A percentile compares a stretch with the other conserved stretches of the same genome.
Conservation (phyloP, 176 grass and related monocot species). For the Rhynchospora tenuis region DNA sequence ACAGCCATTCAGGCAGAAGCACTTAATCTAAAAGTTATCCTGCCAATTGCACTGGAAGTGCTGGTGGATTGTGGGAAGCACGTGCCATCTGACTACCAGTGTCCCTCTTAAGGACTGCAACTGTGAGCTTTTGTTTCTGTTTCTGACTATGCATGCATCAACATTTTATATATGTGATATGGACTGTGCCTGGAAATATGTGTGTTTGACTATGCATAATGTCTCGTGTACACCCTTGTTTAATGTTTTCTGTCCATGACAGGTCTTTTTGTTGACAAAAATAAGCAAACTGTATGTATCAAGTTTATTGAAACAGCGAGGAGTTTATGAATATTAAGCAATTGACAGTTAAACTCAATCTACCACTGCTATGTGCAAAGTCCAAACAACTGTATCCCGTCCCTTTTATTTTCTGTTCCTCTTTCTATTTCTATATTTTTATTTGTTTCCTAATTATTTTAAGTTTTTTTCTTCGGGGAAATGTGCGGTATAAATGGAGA, state of each 20-base stretch:
- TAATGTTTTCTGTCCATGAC: neutral
- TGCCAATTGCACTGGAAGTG: constrained; percentile 68
- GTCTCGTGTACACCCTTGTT: constrained; percentile 4
- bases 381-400: neutral
- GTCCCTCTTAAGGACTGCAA: constrained; percentile 25
- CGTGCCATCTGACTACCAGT: constrained; percentile 57
- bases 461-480: neutral
- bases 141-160: constrained; percentile 16
- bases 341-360: neutral
- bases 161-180: neutral
- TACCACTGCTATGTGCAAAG: neutral
- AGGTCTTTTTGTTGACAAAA: neutral
- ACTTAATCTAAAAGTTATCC: constrained; percentile 36
- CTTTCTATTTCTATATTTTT: neutral
- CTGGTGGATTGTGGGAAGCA: constrained; percentile 76
- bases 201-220: constrained; percentile 21
- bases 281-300: constrained; percentile 3
- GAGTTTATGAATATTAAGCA: neutral
- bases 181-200: neutral
- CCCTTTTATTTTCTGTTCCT: neutral
- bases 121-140: neutral
- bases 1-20: constrained; percentile 67
- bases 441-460: neutral
- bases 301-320: neutral
- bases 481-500: neutral